Conservation (phyloP, 768 basidiomycete species). For the Podaxis sp. region DNA sequence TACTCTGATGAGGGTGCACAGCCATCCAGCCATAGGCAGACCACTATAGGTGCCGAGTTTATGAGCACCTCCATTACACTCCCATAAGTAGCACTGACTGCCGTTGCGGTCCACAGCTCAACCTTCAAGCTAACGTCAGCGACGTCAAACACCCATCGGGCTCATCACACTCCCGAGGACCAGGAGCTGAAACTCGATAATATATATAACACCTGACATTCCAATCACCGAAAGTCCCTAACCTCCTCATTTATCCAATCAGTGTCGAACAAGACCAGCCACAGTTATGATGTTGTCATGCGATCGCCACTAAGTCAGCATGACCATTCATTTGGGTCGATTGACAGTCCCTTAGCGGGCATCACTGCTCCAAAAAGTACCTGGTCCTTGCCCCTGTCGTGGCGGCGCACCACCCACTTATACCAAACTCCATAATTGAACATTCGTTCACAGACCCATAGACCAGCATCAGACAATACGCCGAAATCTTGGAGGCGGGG, state of each 20-base stretch:
- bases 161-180: background rate
- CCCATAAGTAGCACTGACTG: background rate
- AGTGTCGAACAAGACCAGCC: background rate
- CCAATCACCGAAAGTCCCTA: background rate
- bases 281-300: background rate
- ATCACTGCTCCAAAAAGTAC: background rate
- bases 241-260: background rate
- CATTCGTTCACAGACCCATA: too few species aligned
- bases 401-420: background rate
- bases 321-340: background rate
- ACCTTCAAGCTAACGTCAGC: background rate
- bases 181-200: background rate
- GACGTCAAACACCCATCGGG: background rate
- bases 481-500: too few species aligned
- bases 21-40: too few species aligned
- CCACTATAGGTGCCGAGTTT: background rate
- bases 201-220: background rate
- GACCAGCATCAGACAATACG: too few species aligned
- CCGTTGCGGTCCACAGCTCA: background rate
- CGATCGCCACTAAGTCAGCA: background rate
- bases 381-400: background rate
- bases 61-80: background rate
- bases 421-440: too few species aligned
- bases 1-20: too few species aligned
- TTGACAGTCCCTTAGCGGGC: background rate